Evolutionary conservation across 2,329 filamentous ascomycete species (phyloP), one percentile per base, ranked within the genome.

Genomic region (Metarhizium sp.): DNA sequence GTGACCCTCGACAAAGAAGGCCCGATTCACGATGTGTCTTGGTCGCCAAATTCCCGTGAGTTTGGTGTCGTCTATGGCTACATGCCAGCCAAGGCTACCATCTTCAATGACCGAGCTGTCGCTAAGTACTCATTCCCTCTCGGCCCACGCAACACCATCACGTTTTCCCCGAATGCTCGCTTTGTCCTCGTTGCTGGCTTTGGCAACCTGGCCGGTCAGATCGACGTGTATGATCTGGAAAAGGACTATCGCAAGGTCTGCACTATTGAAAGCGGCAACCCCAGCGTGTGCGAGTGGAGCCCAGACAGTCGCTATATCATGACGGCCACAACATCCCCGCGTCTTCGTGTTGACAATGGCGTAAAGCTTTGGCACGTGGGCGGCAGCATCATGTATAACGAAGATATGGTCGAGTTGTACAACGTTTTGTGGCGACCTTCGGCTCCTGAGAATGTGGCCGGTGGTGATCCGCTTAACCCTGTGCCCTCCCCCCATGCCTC

Each of bases 1-100:
- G 86, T 99, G 62, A 83, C 88, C 60, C 79, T 96, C 52, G 94
- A 99, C 73, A 97, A 97, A 76, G 92, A 97, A 69, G 94, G 94
- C 0, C 94, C 94, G 5, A 96, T 97, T 64, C 92, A 97, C 71
- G 94, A 99, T 68, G 92, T 99, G 47, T 84, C 88, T n/a, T 99
- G 94, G 94, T 96, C 91, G 49, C 92, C 94, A 50, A 97, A 94
- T 73, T 95, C 91, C 64, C 95, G 91, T 75, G 92, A 97, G 72
- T 99, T 99, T 67, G 92, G 91, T 67, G 94, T 99, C 36, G 86
- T 96, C 16, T 99, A 99, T 69, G 94, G 94, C 59, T 97, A 90
- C 73, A 97, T 96, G 91, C 94, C 94, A n/a, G 90, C 94, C 55
- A 97, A 97, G 80, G 94, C 92, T 3, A 96, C 92, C 62, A 94